These are phyloP conservation scores for Bipolaris oryzae DNA, from an alignment of 2,329 filamentous ascomycete genomes.

Conservation along the genomic window DNA sequence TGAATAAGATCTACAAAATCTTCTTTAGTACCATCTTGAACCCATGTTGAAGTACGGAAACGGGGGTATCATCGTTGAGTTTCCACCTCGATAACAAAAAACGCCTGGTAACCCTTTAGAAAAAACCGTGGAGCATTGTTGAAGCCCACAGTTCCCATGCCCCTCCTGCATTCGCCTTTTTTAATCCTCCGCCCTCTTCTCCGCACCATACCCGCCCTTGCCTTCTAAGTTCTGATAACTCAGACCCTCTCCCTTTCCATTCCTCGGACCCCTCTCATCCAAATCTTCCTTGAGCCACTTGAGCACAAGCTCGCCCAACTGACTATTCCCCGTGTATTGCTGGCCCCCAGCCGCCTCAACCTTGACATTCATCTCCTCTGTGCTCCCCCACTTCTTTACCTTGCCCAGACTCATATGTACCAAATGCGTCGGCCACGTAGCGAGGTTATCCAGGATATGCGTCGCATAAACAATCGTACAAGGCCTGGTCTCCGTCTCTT, in stretches of 20 bases:
- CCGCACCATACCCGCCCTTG: conserved; percentile 67
- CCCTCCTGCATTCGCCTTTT: background rate
- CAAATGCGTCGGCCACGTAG: conserved; percentile 91
- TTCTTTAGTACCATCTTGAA: background rate
- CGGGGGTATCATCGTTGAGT: conserved; percentile 48
- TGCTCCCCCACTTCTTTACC: conserved; percentile 83
- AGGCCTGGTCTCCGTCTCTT: conserved; percentile 78
- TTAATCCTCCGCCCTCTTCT: conserved; percentile 50
- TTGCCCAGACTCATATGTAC: conserved; percentile 93
- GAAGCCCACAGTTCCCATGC: conserved; percentile 26
- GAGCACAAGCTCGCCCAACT: conserved; percentile 84
- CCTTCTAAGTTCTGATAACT: conserved; percentile 65
- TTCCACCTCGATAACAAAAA: conserved; percentile 22
- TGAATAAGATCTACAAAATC: background rate
- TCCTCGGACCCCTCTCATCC: conserved; percentile 76
- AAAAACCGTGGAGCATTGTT: conserved; percentile 28
- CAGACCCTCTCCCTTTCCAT: conserved; percentile 66
- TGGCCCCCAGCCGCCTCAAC: conserved; percentile 44
- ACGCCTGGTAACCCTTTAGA: conserved; percentile 30
- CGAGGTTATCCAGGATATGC: conserved; percentile 94
- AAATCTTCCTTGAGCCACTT: conserved; percentile 85
- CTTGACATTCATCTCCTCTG: conserved; percentile 65
- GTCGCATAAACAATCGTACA: conserved; percentile 98
- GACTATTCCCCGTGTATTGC: conserved; percentile 72
- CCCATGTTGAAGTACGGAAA: conserved; percentile 3